Evolutionary conservation across 306 rosid species (phyloP).

Genomic region (Phaseolus lunatus): DNA sequence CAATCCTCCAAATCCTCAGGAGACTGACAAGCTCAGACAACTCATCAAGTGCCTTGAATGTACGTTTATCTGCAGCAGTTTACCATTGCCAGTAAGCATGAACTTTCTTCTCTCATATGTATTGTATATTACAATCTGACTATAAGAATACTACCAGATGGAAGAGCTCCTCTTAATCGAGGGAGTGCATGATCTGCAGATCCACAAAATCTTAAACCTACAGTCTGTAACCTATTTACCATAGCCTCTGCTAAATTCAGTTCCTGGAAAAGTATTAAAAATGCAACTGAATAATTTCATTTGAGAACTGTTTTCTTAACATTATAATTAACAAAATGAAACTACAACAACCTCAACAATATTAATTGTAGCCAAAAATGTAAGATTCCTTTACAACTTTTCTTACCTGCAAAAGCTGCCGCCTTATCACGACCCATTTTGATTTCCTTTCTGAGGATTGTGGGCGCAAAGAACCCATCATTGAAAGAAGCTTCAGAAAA

Average conservation of each 20-base stretch:
- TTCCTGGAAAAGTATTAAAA: slow-evolving; percentile 62
- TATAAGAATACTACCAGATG: slow-evolving; percentile 62
- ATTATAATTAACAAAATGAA: slow-evolving; percentile 19
- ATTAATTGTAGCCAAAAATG: slow-evolving; percentile 30
- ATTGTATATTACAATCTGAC: slow-evolving; percentile 34
- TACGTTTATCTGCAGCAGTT: slow-evolving; percentile 73
- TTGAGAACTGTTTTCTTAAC: slow-evolving; percentile 23
- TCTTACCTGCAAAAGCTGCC: slow-evolving; percentile 93
- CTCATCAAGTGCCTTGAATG: slow-evolving; percentile 90
- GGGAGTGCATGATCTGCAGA: slow-evolving; percentile 89
- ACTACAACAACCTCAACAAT: slow-evolving; percentile 32
- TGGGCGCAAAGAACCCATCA: slow-evolving; percentile 96
- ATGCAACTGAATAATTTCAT: slow-evolving; percentile 25
- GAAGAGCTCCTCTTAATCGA: slow-evolving; percentile 91
- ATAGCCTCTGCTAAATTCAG: slow-evolving; percentile 79
- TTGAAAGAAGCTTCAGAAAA: slow-evolving; percentile 79
- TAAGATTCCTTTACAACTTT: slow-evolving; percentile 26
- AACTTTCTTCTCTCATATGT: slow-evolving; percentile 21
- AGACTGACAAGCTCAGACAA: slow-evolving; percentile 76
- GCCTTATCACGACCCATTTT: slow-evolving; percentile 89
- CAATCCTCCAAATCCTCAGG: slow-evolving; percentile 87
- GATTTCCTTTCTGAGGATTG: slow-evolving; percentile 87
- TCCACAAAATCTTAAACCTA: slow-evolving; percentile 89
- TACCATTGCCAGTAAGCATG: slow-evolving; percentile 38
- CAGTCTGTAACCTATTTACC: slow-evolving; percentile 95